Base-by-base conservation (phyloP, 2,329 filamentous ascomycete genomes). In the Exophiala lecanii-corni region DNA sequence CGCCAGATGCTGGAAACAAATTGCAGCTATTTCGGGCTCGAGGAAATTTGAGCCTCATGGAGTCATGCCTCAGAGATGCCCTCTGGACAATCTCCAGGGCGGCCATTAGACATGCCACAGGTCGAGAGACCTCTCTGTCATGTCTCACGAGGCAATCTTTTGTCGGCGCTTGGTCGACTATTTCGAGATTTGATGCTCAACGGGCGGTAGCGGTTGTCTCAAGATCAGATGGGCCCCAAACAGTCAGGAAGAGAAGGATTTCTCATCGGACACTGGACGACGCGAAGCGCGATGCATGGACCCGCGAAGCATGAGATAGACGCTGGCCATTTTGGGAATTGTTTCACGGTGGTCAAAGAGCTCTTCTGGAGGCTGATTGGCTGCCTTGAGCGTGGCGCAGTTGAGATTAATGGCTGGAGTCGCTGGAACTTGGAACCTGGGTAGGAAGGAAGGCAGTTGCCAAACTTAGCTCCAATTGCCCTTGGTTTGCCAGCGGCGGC, bases 201-300 rank as follows among this genome's bases (percentile, higher is more conserved):
- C 55, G 21, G 53, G 42, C 17, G 58, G 54, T 36, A 58, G 43
- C 41, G 47, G 45, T 50, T 43, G 42, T 48, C 34, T 36, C 18
- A 19, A 17, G 13, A 32, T 12, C 9, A 28, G 25, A 9, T 9
- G 25, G n/a, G 25, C 25, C n/a, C n/a, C n/a, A n/a, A 26, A 26
- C 6, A 26, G 12, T 6, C 23, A 26, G 23, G 12, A 12, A 26
- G 23, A 26, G 23, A 26, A 12, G 23, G 7, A 7, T 26, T 26
- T 6, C 23, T 26, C 7, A 12, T 12, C 23, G 12, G 23, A 12
- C 23, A 35, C 15, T 35, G 33, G 33, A 7, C n/a, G 17, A 26
- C 9, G 33, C 18, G 33, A 35, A 18, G 33, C 33, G 33, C 33
- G 33, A 19, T 19, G 33, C 33, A 35, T 15, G 12, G 17, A 35